A percentile compares a stretch with the other conserved stretches of the same genome.
Evolutionary conservation across 768 basidiomycete species (phyloP).

Genomic region (Calocera cornea): DNA sequence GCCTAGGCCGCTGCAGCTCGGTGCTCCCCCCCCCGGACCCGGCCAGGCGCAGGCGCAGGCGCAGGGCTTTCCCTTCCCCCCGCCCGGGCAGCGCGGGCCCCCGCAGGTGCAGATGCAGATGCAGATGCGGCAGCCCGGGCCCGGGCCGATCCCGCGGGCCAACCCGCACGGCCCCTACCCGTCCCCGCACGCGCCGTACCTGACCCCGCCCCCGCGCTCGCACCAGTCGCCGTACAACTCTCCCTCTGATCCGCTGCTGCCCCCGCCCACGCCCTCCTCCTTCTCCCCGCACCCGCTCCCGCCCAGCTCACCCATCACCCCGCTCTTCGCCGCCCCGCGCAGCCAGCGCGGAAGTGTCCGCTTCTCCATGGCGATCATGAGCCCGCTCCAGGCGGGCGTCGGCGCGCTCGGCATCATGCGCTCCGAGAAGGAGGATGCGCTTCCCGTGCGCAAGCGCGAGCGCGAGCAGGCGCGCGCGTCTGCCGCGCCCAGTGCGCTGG

Average conservation of each 20-base stretch:
- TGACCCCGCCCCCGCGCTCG: background rate
- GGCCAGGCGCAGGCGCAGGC: background rate
- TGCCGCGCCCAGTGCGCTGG: background rate
- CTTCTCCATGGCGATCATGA: background rate
- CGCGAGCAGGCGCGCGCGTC: background rate
- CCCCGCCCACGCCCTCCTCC: slow-evolving; percentile 3
- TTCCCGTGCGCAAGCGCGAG: background rate
- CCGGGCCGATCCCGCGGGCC: background rate
- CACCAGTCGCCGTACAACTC: background rate
- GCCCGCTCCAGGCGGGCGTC: background rate
- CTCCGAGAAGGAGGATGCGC: background rate
- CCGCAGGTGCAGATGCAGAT: background rate
- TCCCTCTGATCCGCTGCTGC: background rate
- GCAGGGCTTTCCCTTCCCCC: background rate
- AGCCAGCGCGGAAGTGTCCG: slow-evolving; percentile 19
- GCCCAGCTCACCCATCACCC: slow-evolving; percentile 64
- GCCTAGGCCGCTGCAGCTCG: background rate
- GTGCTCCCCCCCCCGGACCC: background rate
- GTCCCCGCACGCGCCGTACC: background rate
- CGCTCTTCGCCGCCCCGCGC: slow-evolving; percentile 57
- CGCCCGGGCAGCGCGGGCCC: background rate
- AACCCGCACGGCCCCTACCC: background rate
- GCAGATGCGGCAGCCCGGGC: background rate
- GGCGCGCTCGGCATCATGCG: background rate
- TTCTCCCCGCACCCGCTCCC: slow-evolving; percentile 54